Percentiles rank a stretch among this genome's conserved stretches.
Conservation (phyloP, 78 protist genomes). For the Planoprotostelium fungivorum region DNA sequence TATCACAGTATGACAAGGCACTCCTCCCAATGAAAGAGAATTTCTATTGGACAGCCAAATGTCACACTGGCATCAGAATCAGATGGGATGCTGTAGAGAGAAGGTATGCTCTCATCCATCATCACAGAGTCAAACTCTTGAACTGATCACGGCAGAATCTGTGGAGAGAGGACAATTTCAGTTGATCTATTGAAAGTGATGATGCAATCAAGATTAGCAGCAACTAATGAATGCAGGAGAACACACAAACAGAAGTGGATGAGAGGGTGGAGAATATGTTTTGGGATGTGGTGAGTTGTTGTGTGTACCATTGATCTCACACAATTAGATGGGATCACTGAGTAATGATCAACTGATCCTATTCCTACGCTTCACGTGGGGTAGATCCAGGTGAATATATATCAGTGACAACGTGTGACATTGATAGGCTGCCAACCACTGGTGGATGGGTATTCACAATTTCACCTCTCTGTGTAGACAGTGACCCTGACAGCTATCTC, state of each 20-base stretch:
- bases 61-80: neutral
- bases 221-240: neutral
- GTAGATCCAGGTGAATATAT: neutral
- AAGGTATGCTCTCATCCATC: too few relatives aligned
- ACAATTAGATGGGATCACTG: neutral
- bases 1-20: neutral
- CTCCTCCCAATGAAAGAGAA: neutral
- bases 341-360: neutral
- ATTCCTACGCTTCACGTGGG: neutral
- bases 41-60: neutral
- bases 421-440: neutral
- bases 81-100: neutral
- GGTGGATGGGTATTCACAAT: neutral
- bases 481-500: neutral
- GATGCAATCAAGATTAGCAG: too few relatives aligned
- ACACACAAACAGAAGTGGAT: neutral
- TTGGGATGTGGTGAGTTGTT: neutral
- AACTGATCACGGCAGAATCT: neutral
- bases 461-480: too few relatives aligned
- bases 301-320: neutral
- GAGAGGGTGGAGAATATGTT: neutral
- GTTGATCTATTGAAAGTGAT: neutral
- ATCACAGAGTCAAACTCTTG: too few relatives aligned
- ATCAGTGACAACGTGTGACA: neutral
- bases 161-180: neutral